A percentile compares a stretch with the other conserved stretches of the same genome.
phyloP scores from a whole-genome alignment of 768 basidiomycete species.

The Sporobolomyces pararoseus region DNA sequence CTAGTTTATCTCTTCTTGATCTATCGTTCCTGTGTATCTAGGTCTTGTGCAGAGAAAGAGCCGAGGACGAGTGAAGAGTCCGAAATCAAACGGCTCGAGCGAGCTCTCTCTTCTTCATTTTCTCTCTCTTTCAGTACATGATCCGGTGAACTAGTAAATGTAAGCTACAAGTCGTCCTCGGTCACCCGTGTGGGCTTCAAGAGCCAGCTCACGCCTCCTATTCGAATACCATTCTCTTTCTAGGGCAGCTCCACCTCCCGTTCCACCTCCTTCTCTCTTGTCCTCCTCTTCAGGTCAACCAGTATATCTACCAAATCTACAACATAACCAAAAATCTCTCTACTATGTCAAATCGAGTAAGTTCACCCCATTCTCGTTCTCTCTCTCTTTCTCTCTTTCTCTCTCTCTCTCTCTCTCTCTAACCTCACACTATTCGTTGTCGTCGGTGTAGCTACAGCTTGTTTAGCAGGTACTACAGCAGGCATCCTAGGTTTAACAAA shows the following conservation, averaged over 20 bases:
- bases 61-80: background rate
- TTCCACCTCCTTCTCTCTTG: background rate
- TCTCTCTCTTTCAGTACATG: background rate
- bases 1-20: no score
- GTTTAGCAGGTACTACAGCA: slow-evolving; percentile 27
- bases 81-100: no score
- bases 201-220: background rate
- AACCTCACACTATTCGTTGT: background rate
- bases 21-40: background rate
- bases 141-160: slow-evolving; percentile 2
- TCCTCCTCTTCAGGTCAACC: background rate
- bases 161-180: no score
- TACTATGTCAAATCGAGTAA: slow-evolving; percentile 41
- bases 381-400: background rate
- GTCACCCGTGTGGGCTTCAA: no score
- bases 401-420: background rate
- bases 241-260: slow-evolving; percentile 7
- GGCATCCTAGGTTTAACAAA: slow-evolving; percentile 40
- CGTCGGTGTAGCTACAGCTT: slow-evolving; percentile 16
- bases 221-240: no score
- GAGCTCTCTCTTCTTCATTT: background rate
- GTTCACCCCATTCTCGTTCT: background rate
- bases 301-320: slow-evolving; percentile 30
- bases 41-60: background rate
- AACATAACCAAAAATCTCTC: slow-evolving; percentile 18